Base-by-base conservation (phyloP, 2,329 filamentous ascomycete genomes). In the Chrysoporthe cubensis region DNA sequence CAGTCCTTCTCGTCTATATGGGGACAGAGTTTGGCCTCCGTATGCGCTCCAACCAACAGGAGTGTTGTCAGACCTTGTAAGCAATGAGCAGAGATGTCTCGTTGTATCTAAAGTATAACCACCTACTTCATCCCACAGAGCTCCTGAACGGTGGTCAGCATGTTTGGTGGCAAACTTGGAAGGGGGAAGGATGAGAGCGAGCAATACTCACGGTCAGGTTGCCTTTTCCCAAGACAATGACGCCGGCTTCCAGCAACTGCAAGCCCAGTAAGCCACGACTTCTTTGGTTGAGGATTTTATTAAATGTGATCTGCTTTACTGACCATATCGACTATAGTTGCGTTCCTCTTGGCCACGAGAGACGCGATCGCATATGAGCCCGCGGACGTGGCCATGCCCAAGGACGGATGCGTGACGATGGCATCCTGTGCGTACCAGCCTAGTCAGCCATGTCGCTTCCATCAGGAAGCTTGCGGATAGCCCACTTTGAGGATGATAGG, bases 151-250 rank as follows among this genome's bases (percentile, higher is more conserved):
- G 32, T 16, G 7, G 37, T 58, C 43, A 62, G 44, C 43, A 43
- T 9, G n/a, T 40, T 2, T 7, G 14, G 16, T 58, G n/a, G 7
- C 18, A n/a, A 21, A 3, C 4, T n/a, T 21, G 56, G 9, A 34
- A 40, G 26, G 4, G 11, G 16, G 14, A 11, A 8, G 37, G 9
- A 9, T 9, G 18, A 58, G 4, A 58, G n/a, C n/a, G 16, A 21
- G 32, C 37, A 16, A 9, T 18, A 60, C 71, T 65, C 62, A 71
- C 71, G 9, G 79, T 80, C 32, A 83, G 70, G 66, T 81, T 82
- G 2, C 77, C 73, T 70, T 81, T 82, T 0, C 78, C 80, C 11
- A 82, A 70, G 14, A 83, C 74, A 44, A 82, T 79, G 57, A 80
- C 73, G n/a, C 80, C 80, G 46, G 75, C 73, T 13, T 76, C 74